phyloP scores from a whole-genome alignment of 2,329 filamentous ascomycete genomes.

The Chrysoporthe deuterocubensis region DNA sequence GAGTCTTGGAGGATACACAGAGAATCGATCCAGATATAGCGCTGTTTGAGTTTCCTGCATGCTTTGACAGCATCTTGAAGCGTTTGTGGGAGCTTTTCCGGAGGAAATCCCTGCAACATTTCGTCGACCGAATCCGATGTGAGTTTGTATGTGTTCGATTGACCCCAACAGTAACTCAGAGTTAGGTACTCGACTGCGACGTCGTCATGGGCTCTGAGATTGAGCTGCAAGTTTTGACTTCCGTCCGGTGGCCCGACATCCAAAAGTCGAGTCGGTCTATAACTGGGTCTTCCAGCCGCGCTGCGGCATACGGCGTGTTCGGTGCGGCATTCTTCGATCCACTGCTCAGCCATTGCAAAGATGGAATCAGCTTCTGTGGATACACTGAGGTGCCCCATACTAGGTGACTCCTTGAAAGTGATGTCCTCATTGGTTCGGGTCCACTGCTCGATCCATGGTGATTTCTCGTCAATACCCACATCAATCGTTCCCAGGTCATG shows the following conservation, averaged over 20 bases:
- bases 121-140: neutral
- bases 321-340: neutral
- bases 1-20: constrained; percentile 22
- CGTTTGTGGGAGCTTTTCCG: neutral
- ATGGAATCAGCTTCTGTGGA: neutral
- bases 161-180: constrained; percentile 5
- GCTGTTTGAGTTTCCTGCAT: neutral
- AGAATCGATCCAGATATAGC: constrained; percentile 22
- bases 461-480: too few species aligned
- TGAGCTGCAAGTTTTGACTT: neutral
- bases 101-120: neutral
- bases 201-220: neutral
- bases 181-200: neutral
- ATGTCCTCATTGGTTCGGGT: too few species aligned
- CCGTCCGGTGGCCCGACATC: constrained; percentile 1
- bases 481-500: too few species aligned
- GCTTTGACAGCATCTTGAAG: neutral
- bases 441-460: too few species aligned
- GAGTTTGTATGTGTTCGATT: neutral
- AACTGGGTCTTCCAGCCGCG: neutral
- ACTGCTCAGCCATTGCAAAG: neutral
- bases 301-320: neutral
- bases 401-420: neutral
- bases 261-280: neutral
- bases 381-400: neutral